Evolutionary conservation across 371 early-diverging fungal genomes (phyloP).

Genomic region (Mucor saturninus): DNA sequence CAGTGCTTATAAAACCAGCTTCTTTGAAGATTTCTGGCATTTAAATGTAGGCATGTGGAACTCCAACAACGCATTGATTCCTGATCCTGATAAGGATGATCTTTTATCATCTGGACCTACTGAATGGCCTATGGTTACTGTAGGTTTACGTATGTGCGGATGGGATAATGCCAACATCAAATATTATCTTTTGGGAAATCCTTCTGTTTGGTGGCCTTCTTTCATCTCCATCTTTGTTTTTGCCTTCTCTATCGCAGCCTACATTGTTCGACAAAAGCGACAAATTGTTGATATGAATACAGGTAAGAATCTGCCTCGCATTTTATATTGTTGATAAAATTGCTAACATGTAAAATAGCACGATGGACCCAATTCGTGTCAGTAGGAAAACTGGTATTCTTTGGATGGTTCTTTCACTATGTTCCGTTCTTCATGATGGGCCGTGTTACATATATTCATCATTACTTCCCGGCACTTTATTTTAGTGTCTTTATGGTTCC

Average conservation of each 20-base stretch:
- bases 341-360: background rate
- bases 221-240: conserved; percentile 66
- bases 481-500: conserved; percentile 86
- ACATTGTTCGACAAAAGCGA: conserved; percentile 69
- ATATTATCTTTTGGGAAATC: conserved; percentile 96
- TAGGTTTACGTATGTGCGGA: conserved; percentile 96
- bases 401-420: conserved; percentile 97
- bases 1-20: conserved; percentile 71
- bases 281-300: conserved; percentile 62
- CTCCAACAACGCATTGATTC: conserved; percentile 96
- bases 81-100: conserved; percentile 96
- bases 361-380: conserved; percentile 72
- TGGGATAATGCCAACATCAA: conserved; percentile 93
- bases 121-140: conserved; percentile 93
- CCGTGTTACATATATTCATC: conserved; percentile 97
- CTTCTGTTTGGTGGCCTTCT: conserved; percentile 93
- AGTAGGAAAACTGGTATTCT: conserved; percentile 71
- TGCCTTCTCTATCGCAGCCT: conserved; percentile 40
- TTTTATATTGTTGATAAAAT: background rate
- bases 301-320: conserved; percentile 20
- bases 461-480: conserved; percentile 98
- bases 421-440: conserved; percentile 98
- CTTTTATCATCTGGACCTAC: conserved; percentile 85
- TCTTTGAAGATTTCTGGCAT: conserved; percentile 88
- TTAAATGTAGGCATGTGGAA: conserved; percentile 97